Evolutionary conservation across 441 rosid species (phyloP).

Genomic region (Adansonia gregorii): DNA sequence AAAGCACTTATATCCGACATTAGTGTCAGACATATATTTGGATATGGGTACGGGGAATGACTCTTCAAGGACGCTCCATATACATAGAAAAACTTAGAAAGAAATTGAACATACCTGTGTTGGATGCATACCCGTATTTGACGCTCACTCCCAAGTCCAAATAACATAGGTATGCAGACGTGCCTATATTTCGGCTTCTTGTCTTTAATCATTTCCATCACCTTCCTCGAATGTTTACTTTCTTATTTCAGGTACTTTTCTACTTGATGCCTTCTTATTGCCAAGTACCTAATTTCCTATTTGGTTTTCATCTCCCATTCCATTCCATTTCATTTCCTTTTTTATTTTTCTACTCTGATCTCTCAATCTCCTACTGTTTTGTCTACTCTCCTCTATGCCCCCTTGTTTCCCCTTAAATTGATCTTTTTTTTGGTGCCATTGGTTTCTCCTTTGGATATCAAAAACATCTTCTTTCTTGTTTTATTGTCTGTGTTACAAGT

Average conservation of each 20-base stretch:
- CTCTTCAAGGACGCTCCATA: no score
- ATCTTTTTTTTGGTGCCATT: background rate
- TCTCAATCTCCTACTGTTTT: background rate
- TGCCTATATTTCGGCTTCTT: background rate
- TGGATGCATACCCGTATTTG: no score
- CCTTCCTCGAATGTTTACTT: background rate
- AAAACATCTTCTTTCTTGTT: background rate
- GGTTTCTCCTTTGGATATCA: slow-evolving; percentile 2
- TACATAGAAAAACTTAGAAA: no score
- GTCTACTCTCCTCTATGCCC: background rate
- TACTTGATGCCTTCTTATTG: background rate
- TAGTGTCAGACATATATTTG: no score
- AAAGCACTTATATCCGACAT: no score
- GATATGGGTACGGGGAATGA: no score
- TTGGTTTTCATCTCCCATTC: background rate
- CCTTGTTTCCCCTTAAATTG: background rate
- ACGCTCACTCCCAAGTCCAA: no score
- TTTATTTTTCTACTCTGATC: background rate
- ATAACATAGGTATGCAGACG: no score
- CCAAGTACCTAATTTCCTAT: slow-evolving; percentile 6
- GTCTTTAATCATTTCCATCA: background rate
- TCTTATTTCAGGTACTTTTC: background rate
- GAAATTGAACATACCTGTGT: no score
- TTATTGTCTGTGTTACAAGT: slow-evolving; percentile 13
- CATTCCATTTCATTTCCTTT: background rate